Base-by-base conservation (phyloP, 257 asterid species). In the Anisodus tanguticus region DNA sequence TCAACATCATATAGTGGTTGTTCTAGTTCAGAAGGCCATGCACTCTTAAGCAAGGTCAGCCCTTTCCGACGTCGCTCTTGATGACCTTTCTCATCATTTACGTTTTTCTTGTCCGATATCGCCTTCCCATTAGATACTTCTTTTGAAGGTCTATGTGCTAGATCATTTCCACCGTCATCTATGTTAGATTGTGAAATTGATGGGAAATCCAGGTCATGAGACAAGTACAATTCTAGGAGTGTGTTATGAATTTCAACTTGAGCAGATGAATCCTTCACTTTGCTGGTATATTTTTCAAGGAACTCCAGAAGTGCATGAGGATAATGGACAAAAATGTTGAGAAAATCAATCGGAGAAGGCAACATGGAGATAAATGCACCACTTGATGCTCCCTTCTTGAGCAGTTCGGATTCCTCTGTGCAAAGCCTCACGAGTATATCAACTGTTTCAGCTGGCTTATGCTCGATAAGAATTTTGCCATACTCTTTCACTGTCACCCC, bases 281-380 rank as follows among this genome's bases (percentile, higher is more conserved):
- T 94, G 82, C 88, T 83, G 17, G 92, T 92, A 90, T 96, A 96
- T 79, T 89, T 89, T 85, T 94, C 98, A 57, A 96, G 95, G 87
- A 96, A 96, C 87, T 92, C 98, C 98, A 96, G 88, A 70, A 96
- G 99, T 12, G 99, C 92, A 77, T 85, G 91, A 26, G 98, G 99
- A 84, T 92, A 89, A 80, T 92, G 95, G 81, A 94, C 93, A 51
- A 94, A 94, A 80, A 94, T 92, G 87, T 91, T 96, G 86, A 93
- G 90, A 90, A 96, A 96, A 91, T 96, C 99, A 87, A 96, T 98
- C 71, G 99, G 99, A 80, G 99, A 96, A 63, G 98, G 98, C 94
- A 94, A 87, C 98, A 96, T 94, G 83, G 99, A 88, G 70, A 94
- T 84, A 88, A 90, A 92, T 80, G 95, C 72, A 68, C 88, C 87